phyloP scores from a whole-genome alignment of 805 yeast species.

The Pichia kluyveri region DNA sequence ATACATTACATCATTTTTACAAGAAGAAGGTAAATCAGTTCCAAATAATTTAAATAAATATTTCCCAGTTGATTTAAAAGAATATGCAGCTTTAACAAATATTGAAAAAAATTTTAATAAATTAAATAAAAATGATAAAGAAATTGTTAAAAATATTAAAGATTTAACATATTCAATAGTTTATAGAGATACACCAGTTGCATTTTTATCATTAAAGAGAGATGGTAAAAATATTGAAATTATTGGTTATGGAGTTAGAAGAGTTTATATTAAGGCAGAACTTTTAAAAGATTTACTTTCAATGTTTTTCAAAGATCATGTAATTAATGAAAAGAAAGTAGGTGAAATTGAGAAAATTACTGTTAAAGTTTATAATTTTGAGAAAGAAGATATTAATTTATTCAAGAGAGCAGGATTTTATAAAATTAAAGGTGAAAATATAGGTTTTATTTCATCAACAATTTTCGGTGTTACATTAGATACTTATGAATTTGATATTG shows the following conservation, averaged over 20 bases:
- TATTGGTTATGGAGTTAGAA: slow-evolving; percentile 54
- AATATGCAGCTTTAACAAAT: slow-evolving; percentile 25
- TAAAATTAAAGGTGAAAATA: slow-evolving; percentile 10
- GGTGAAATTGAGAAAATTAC: slow-evolving; percentile 15
- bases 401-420: slow-evolving; percentile 37
- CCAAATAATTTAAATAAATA: slow-evolving; percentile 27
- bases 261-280: slow-evolving; percentile 58
- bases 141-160: slow-evolving; percentile 21
- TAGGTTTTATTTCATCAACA: slow-evolving; percentile 8
- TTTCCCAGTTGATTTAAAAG: slow-evolving; percentile 45
- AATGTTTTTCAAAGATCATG: slow-evolving; percentile 4
- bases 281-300: slow-evolving; percentile 49
- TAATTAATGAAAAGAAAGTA: slow-evolving; percentile 17
- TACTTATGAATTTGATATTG: slow-evolving; percentile 13
- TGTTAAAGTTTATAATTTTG: slow-evolving; percentile 47
- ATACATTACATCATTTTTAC: slow-evolving; percentile 41
- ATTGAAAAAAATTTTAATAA: slow-evolving; percentile 5
- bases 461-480: slow-evolving; percentile 16
- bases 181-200: slow-evolving; percentile 68
- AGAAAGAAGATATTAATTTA: slow-evolving; percentile 29
- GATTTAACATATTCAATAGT: slow-evolving; percentile 45
- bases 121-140: slow-evolving; percentile 14
- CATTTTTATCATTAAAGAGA: slow-evolving; percentile 40
- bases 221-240: slow-evolving; percentile 31
- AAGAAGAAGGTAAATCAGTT: slow-evolving; percentile 28